phyloP scores from a whole-genome alignment of 257 asterid species.

The Mentha longifolia region DNA sequence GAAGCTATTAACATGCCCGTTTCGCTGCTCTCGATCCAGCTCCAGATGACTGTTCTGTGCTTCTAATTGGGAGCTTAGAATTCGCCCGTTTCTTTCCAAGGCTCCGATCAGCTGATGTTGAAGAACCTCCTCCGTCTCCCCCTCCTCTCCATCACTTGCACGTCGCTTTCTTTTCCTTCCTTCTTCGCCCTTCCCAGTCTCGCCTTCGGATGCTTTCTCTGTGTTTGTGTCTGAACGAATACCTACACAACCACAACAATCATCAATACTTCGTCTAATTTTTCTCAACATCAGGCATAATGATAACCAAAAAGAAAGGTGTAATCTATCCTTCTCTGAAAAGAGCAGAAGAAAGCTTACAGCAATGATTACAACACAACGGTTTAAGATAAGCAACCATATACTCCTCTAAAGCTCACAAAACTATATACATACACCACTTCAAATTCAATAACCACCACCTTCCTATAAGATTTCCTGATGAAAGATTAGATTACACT shows the following conservation, averaged over 20 bases:
- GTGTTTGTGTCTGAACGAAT: conserved; percentile 52
- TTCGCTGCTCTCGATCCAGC: conserved; percentile 78
- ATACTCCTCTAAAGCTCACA: background rate
- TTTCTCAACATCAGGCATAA: too few species aligned
- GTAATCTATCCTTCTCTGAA: background rate
- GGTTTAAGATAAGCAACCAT: too few species aligned
- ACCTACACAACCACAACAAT: background rate
- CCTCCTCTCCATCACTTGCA: conserved; percentile 52
- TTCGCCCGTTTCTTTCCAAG: conserved; percentile 72
- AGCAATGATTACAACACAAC: background rate
- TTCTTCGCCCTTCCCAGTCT: conserved; percentile 43
- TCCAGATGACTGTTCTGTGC: conserved; percentile 63
- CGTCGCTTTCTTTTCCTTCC: conserved; percentile 68
- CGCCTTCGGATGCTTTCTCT: conserved; percentile 56
- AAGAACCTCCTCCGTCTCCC: conserved; percentile 32
- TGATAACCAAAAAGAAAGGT: too few species aligned
- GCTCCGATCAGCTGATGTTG: conserved; percentile 59
- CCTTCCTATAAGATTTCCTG: background rate
- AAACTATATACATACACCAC: background rate
- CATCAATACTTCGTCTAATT: background rate
- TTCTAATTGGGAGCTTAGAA: conserved; percentile 72
- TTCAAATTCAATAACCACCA: background rate
- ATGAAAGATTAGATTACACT: background rate
- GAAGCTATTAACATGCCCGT: conserved; percentile 63
- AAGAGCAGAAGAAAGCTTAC: background rate